Conservation (phyloP, 441 rosid genomes). For the Arabidopsis hybrid region DNA sequence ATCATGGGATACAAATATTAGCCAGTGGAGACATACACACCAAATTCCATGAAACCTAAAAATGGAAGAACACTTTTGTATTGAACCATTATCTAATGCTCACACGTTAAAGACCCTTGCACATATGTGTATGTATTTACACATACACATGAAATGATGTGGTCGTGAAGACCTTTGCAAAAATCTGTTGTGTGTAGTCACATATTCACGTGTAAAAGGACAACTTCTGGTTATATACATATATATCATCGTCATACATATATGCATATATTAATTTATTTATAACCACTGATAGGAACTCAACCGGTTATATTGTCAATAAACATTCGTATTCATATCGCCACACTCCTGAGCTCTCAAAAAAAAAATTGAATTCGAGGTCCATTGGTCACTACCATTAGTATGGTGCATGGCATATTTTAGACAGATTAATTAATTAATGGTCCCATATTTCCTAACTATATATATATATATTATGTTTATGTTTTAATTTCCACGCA, state of each 20-base stretch:
- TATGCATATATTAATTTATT: background rate
- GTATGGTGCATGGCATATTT: background rate
- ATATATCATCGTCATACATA: constrained; percentile 3
- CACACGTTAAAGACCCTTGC: constrained; percentile 23
- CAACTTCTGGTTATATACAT: background rate
- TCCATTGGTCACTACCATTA: background rate
- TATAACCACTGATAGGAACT: background rate
- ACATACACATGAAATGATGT: constrained; percentile 40
- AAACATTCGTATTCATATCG: background rate
- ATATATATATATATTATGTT: background rate
- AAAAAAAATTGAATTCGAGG: background rate
- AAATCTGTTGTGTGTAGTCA: constrained; percentile 31
- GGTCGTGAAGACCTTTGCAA: constrained; percentile 44
- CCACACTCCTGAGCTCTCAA: too few relatives aligned
- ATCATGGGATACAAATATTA: background rate
- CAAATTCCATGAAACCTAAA: constrained; percentile 17
- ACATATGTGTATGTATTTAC: constrained; percentile 15
- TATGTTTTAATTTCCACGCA: background rate
- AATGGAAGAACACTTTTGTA: constrained; percentile 10
- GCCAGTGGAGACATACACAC: background rate
- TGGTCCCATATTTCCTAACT: background rate
- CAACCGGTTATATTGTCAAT: background rate
- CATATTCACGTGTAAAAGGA: constrained; percentile 40
- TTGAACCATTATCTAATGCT: constrained; percentile 8
- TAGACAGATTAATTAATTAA: constrained; percentile 7